These are phyloP conservation scores for Viola pubescens DNA, from an alignment of 441 rosid genomes.

Conservation along the genomic window DNA sequence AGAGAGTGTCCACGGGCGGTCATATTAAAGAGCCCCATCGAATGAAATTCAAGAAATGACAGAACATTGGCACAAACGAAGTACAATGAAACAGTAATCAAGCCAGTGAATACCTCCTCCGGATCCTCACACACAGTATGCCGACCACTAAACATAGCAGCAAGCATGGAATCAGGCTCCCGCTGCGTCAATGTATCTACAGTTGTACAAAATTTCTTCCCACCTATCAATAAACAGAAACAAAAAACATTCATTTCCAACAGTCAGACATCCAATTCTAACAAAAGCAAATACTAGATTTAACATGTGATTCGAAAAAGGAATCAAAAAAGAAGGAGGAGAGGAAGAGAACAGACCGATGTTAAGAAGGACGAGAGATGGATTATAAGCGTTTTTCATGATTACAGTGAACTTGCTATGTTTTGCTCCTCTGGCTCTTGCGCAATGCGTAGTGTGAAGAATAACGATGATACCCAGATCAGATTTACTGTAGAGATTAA, in stretches of 20 bases:
- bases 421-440: too few relatives aligned
- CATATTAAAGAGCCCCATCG: too few relatives aligned
- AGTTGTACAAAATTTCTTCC: slow-evolving; percentile 74
- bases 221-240: slow-evolving; percentile 34
- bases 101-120: slow-evolving; percentile 31
- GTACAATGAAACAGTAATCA: neutral
- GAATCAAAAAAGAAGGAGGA: neutral
- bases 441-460: too few relatives aligned
- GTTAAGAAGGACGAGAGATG: slow-evolving; percentile 74
- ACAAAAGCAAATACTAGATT: neutral
- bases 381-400: slow-evolving; percentile 30
- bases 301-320: neutral
- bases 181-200: slow-evolving; percentile 75
- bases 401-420: slow-evolving; percentile 13
- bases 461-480: too few relatives aligned
- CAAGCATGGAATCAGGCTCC: slow-evolving; percentile 89
- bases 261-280: neutral
- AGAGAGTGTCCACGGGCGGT: too few relatives aligned
- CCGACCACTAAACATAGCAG: slow-evolving; percentile 94
- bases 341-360: slow-evolving; percentile 39
- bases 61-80: neutral
- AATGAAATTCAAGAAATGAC: neutral
- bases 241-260: too few relatives aligned
- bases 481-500: too few relatives aligned
- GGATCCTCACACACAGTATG: slow-evolving; percentile 52